Percentiles rank a stretch among this genome's conserved stretches.
Conservation (phyloP, 2,329 filamentous ascomycete genomes). For the Clonostachys rosea region DNA sequence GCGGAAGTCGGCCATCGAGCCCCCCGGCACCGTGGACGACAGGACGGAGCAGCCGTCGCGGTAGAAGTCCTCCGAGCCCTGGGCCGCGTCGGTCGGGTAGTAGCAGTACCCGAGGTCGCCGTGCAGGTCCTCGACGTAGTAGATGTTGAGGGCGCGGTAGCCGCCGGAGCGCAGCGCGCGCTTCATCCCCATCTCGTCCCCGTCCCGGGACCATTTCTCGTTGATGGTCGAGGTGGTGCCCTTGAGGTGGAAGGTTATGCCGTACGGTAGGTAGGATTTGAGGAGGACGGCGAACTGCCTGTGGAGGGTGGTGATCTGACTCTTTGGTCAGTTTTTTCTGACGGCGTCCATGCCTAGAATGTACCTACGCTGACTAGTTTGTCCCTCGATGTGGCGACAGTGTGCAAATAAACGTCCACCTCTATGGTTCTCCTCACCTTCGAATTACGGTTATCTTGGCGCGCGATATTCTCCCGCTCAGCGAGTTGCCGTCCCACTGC, state of each 20-base stretch:
- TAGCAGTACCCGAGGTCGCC: conserved; percentile 39
- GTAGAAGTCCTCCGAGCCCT: conserved; percentile 23
- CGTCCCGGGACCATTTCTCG: conserved; percentile 13
- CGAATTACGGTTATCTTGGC: conserved; percentile 3
- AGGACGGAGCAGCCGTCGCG: conserved; percentile 32
- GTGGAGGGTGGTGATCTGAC: conserved; percentile 7
- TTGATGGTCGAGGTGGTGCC: conserved; percentile 22
- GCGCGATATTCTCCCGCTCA: background rate
- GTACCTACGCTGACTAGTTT: background rate
- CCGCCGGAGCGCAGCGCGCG: conserved; percentile 32
- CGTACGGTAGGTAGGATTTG: conserved; percentile 11
- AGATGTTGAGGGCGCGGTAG: conserved; percentile 38
- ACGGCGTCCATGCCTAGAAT: background rate
- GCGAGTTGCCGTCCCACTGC: background rate
- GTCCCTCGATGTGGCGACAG: conserved; percentile 1
- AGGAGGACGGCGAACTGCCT: conserved; percentile 17
- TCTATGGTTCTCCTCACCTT: conserved; percentile 7
- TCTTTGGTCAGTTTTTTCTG: background rate
- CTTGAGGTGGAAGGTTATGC: conserved; percentile 14
- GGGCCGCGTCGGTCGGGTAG: conserved; percentile 28
- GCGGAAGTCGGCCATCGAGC: conserved; percentile 12
- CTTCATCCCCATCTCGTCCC: conserved; percentile 35
- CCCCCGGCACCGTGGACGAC: conserved; percentile 27
- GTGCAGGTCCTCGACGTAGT: conserved; percentile 27
- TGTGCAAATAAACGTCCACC: conserved; percentile 7